Percentiles rank a stretch among this genome's conserved stretches.
These are phyloP conservation scores for Pseudogymnoascus destructans DNA, from an alignment of 2,329 filamentous ascomycete species.

Conservation along the genomic window DNA sequence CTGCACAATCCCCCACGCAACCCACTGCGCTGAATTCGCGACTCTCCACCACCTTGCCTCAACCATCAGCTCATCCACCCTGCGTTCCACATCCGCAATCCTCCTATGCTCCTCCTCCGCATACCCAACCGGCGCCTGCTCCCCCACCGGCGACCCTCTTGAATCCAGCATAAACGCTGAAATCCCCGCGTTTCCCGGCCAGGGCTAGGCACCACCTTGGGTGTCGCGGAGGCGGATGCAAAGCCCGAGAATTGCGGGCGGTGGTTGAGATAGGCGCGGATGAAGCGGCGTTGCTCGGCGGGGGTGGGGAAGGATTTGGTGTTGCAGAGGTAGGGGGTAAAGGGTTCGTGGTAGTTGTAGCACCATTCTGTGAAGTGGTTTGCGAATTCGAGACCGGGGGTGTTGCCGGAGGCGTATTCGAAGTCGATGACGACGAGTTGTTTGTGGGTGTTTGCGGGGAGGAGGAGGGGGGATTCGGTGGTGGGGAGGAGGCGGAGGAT, in stretches of 20 bases:
- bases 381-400: conserved; percentile 78
- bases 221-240: conserved; percentile 27
- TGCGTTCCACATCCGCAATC: conserved; percentile 51
- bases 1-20: conserved; percentile 93
- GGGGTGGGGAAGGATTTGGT: conserved; percentile 57
- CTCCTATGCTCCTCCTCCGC: conserved; percentile 46
- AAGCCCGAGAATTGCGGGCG: conserved; percentile 49
- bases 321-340: conserved; percentile 53
- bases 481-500: conserved; percentile 62
- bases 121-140: conserved; percentile 18
- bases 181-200: conserved; percentile 16
- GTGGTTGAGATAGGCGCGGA: conserved; percentile 78
- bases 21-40: conserved; percentile 81
- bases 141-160: conserved; percentile 37
- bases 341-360: conserved; percentile 83
- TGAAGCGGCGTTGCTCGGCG: conserved; percentile 73
- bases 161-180: conserved; percentile 66
- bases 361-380: conserved; percentile 99
- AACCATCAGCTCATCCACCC: conserved; percentile 57
- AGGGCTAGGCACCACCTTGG: conserved; percentile 15
- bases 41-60: conserved; percentile 78
- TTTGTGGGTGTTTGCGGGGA: conserved; percentile 88
- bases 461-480: conserved; percentile 68
- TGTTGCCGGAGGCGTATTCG: conserved; percentile 87
- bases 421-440: conserved; percentile 97